Evolutionary conservation across 768 basidiomycete species (phyloP), one percentile per base, ranked within the genome.

Genomic region (Tulasnella sp.): DNA sequence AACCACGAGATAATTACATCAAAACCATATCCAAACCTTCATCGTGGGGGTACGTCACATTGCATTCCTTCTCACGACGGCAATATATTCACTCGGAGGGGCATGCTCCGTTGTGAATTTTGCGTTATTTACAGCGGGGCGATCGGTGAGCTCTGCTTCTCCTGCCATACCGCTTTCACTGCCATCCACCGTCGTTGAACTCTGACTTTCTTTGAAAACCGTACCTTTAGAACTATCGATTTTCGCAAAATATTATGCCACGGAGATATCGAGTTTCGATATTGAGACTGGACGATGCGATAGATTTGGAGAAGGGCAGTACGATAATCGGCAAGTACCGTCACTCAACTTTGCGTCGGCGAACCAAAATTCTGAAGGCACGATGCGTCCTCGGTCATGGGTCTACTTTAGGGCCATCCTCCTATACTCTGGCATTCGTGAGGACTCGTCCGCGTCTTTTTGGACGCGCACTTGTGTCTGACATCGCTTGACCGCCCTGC

Each of bases 261-360:
- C 94, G 1, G 97, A 98, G 86, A 97, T 99, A 50, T 91, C 92
- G 2, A 95, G 93, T 81, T 89, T 97, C 80, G 97, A 98, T 84
- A 94, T 98, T 81, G 95, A 97, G 85, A 95, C 95, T 0, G 97
- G 97, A 0, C 90, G 97, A 24, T 90, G 96, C 81, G 96, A 98
- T 86, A 90, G 89, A 31, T 97, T 97, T 84, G 87, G 91, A 1
- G 90, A 94, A 74, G 87, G 88, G 40, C 86, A 41, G 54, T 81
- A 88, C 18, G 86, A 84, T n/a, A 83, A 83, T 16, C 85, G 86
- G 81, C 85, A 83, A 37, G 88, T 85, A 50, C 44, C 54, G 74
- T 31, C 18, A 2, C 54, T n/a, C 40, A 42, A 79, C 41, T 73
- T 75, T 31, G 77, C 34, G 76, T 81, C 81, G 75, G 22, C 80